phyloP scores from a whole-genome alignment of 1,284 basidiomycete species.

The Inonotus obliquus region DNA sequence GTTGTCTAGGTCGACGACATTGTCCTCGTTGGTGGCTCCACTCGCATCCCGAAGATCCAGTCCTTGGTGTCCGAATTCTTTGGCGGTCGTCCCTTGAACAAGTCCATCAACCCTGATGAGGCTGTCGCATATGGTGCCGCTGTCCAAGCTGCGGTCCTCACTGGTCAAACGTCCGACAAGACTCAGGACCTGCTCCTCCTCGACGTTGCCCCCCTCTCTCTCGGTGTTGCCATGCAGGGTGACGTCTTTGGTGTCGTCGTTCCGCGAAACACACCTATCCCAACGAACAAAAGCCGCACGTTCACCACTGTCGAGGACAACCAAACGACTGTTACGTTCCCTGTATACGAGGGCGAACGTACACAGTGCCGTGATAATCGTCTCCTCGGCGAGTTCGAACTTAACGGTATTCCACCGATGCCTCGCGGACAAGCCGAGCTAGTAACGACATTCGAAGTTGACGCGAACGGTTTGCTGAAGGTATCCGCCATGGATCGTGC shows the following conservation, averaged over 20 bases:
- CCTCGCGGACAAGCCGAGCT: conserved; percentile 95
- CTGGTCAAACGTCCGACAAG: conserved; percentile 94
- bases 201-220: conserved; percentile 92
- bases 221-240: conserved; percentile 98
- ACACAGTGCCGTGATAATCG: conserved; percentile 97
- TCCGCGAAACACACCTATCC: conserved; percentile 95
- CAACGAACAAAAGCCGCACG: conserved; percentile 92
- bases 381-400: conserved; percentile 96
- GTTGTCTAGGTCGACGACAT: conserved; percentile 80
- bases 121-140: conserved; percentile 95
- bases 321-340: conserved; percentile 97
- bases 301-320: conserved; percentile 99
- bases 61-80: conserved; percentile 98
- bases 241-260: conserved; percentile 97
- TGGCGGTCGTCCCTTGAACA: conserved; percentile 95
- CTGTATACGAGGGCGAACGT: conserved; percentile 97
- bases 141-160: conserved; percentile 94
- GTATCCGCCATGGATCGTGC: conserved; percentile 93
- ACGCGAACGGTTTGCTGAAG: conserved; percentile 95
- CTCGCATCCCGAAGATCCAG: conserved; percentile 99
- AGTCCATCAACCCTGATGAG: conserved; percentile 97
- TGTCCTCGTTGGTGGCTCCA: conserved; percentile 98
- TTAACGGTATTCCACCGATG: conserved; percentile 95
- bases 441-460: conserved; percentile 95
- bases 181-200: conserved; percentile 93